phyloP scores from a whole-genome alignment of 495 filamentous ascomycete genomes.

The Apiosordaria backusii region DNA sequence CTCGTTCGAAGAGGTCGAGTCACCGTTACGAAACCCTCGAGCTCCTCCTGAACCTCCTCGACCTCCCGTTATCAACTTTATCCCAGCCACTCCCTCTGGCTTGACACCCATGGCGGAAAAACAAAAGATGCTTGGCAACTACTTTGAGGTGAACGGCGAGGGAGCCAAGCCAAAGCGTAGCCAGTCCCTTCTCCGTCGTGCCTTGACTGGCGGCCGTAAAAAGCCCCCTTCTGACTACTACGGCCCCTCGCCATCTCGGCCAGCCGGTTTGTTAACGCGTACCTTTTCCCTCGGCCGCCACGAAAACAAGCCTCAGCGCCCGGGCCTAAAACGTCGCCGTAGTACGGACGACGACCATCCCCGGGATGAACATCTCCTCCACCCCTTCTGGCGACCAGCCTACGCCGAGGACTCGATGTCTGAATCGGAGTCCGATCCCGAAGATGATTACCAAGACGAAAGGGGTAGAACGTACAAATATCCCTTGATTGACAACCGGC shows the following conservation, averaged over 20 bases:
- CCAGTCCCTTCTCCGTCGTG: slow-evolving; percentile 55
- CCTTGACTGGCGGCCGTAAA: slow-evolving; percentile 52
- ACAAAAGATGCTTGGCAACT: slow-evolving; percentile 50
- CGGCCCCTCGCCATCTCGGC: slow-evolving; percentile 41
- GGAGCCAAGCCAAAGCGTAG: slow-evolving; percentile 40
- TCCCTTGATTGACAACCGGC: slow-evolving; percentile 44
- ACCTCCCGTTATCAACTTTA: slow-evolving; percentile 65
- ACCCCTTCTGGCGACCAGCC: slow-evolving; percentile 77
- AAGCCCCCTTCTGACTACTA: slow-evolving; percentile 41
- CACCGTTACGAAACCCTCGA: slow-evolving; percentile 72
- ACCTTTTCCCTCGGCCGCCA: slow-evolving; percentile 39
- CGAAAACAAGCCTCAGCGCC: slow-evolving; percentile 33
- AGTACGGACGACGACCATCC: slow-evolving; percentile 38
- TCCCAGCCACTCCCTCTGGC: slow-evolving; percentile 65
- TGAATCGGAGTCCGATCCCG: slow-evolving; percentile 40
- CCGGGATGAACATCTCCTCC: slow-evolving; percentile 55
- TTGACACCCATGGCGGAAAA: slow-evolving; percentile 53
- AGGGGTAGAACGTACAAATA: slow-evolving; percentile 31
- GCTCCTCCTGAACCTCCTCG: slow-evolving; percentile 59
- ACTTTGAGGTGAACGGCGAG: slow-evolving; percentile 36
- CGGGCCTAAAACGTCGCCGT: slow-evolving; percentile 31
- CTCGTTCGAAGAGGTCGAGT: slow-evolving; percentile 54
- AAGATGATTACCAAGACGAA: slow-evolving; percentile 27
- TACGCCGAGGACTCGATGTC: slow-evolving; percentile 60
- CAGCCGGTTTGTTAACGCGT: slow-evolving; percentile 38